A percentile compares a stretch with the other conserved stretches of the same genome.
Conservation (phyloP, 305 asterid species). For the Fraxinus sp. region DNA sequence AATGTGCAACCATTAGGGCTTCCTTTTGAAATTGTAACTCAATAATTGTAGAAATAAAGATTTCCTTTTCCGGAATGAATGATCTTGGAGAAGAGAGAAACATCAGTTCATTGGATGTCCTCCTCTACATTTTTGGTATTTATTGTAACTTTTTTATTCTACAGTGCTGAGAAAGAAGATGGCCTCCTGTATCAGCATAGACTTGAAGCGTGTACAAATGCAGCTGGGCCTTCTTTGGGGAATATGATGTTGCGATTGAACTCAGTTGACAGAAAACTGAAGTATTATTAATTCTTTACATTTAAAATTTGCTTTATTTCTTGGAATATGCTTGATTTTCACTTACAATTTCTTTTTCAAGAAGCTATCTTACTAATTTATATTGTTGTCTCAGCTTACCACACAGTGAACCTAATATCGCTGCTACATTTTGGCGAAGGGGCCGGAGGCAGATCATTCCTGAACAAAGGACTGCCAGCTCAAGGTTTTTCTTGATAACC, state of each 20-base stretch:
- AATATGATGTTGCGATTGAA: conserved; percentile 80
- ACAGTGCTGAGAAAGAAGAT: conserved; percentile 90
- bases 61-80: background rate
- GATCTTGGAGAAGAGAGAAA: conserved; percentile 17
- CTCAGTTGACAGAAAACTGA: conserved; percentile 68
- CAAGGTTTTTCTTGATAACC: conserved; percentile 62
- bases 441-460: conserved; percentile 84
- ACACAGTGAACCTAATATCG: conserved; percentile 86
- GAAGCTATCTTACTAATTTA: conserved; percentile 21
- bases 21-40: conserved; percentile 2
- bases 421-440: conserved; percentile 90
- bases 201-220: conserved; percentile 71
- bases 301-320: background rate
- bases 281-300: conserved; percentile 43
- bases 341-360: background rate
- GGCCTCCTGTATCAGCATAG: conserved; percentile 64
- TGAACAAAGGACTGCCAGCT: conserved; percentile 93
- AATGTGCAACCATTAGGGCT: conserved; percentile 1
- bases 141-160: conserved; percentile 23
- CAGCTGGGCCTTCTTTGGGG: conserved; percentile 78
- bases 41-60: conserved; percentile 3
- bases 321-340: background rate
- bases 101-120: background rate
- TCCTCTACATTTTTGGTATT: conserved; percentile 16
- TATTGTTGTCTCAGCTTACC: conserved; percentile 61